Conservation (phyloP, 163 green algal genomes). For the Scenedesmus sp. region DNA sequence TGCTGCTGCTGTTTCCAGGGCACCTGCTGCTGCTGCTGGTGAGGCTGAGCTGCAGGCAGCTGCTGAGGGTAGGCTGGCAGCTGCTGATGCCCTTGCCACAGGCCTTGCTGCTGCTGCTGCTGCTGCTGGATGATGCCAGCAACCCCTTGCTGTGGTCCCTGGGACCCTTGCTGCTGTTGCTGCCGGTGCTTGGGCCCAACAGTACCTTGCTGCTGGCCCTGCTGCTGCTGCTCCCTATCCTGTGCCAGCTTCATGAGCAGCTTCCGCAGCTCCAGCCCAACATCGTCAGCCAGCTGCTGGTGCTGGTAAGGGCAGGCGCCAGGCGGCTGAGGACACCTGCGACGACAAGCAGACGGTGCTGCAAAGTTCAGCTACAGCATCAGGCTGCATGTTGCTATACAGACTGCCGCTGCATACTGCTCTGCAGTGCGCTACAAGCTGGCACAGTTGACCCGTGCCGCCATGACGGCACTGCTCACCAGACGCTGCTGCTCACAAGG, state of each 20-base stretch:
- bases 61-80: too few relatives aligned
- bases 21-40: too few relatives aligned
- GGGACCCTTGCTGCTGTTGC: not conserved
- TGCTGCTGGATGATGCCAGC: too few relatives aligned
- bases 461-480: not conserved
- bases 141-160: too few relatives aligned
- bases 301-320: conserved; percentile 1
- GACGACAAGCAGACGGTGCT: not conserved
- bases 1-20: too few relatives aligned
- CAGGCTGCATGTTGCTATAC: not conserved
- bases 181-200: too few relatives aligned
- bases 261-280: not conserved
- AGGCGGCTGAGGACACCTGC: not conserved
- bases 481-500: not conserved
- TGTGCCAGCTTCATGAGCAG: conserved; percentile 17
- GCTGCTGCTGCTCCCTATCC: conserved; percentile 9
- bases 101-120: too few relatives aligned
- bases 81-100: too few relatives aligned
- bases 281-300: not conserved
- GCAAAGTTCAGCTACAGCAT: not conserved
- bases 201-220: conserved; percentile 36
- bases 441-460: not conserved
- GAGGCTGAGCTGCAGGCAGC: too few relatives aligned
- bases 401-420: not conserved
- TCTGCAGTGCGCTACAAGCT: not conserved